phyloP scores from a whole-genome alignment of 2,329 filamentous ascomycete genomes.

The Fusarium sp. region DNA sequence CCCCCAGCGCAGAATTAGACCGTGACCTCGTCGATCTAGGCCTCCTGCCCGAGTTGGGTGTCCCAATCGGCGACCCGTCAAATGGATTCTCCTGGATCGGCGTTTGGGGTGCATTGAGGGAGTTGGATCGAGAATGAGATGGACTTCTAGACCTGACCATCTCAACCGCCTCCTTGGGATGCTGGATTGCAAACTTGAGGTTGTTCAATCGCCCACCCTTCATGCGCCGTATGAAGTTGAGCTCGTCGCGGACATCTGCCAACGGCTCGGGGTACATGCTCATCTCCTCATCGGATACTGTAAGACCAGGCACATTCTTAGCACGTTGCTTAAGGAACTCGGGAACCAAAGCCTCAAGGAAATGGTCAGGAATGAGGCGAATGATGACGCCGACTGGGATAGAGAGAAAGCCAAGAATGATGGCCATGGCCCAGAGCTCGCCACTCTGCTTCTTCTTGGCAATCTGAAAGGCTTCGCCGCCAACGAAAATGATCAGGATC shows the following conservation, averaged over 20 bases:
- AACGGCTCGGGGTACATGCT: conserved; percentile 75
- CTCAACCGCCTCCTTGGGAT: conserved; percentile 74
- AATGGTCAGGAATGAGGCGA: conserved; percentile 81
- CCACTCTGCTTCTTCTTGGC: conserved; percentile 67
- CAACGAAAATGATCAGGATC: conserved; percentile 88
- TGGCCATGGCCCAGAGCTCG: conserved; percentile 87
- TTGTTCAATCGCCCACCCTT: conserved; percentile 85
- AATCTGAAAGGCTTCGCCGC: conserved; percentile 82
- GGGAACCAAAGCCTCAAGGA: conserved; percentile 63
- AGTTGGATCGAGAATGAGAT: conserved; percentile 71
- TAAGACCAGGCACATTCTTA: conserved; percentile 61
- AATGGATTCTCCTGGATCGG: conserved; percentile 67
- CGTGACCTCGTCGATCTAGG: conserved; percentile 73
- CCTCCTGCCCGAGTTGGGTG: conserved; percentile 68
- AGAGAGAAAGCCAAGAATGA: conserved; percentile 85
- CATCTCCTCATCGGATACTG: conserved; percentile 74
- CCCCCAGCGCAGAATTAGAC: conserved; percentile 76
- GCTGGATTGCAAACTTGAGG: conserved; percentile 79
- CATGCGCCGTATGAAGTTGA: conserved; percentile 81
- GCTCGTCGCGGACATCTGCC: conserved; percentile 79
- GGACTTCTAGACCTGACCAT: conserved; percentile 69
- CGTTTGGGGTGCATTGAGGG: conserved; percentile 68
- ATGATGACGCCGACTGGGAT: conserved; percentile 84
- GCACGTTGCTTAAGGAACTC: conserved; percentile 61
- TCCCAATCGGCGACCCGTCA: conserved; percentile 57